Conservation (phyloP, 768 basidiomycete species). For the Leccinum broughii region DNA sequence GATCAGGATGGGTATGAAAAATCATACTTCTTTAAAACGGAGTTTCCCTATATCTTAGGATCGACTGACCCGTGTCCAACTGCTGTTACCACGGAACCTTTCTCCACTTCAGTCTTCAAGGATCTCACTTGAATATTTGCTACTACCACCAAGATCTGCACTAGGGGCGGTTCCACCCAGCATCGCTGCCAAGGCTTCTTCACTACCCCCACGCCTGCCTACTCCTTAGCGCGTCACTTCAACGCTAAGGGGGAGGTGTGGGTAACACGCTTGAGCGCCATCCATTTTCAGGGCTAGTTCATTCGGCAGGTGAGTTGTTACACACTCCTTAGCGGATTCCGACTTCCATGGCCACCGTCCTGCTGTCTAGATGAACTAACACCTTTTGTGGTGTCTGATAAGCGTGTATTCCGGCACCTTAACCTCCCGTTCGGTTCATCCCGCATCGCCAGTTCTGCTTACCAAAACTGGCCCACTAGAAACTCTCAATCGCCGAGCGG, state of each 20-base stretch:
- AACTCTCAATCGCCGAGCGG: slow-evolving; percentile 59
- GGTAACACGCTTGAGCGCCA: slow-evolving; percentile 86
- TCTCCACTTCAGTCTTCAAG: slow-evolving; percentile 88
- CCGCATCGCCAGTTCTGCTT: slow-evolving; percentile 72
- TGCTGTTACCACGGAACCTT: slow-evolving; percentile 86
- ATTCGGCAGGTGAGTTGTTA: slow-evolving; percentile 90
- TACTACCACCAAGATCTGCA: slow-evolving; percentile 89
- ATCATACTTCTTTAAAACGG: slow-evolving; percentile 66
- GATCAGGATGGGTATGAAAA: slow-evolving; percentile 43
- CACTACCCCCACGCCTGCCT: slow-evolving; percentile 79
- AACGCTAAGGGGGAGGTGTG: slow-evolving; percentile 80
- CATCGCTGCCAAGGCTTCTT: slow-evolving; percentile 78
- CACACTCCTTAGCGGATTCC: slow-evolving; percentile 85
- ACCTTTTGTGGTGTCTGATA: slow-evolving; percentile 85
- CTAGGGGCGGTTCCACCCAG: slow-evolving; percentile 76
- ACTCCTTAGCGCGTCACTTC: slow-evolving; percentile 71
- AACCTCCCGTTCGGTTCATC: slow-evolving; percentile 73
- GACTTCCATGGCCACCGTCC: slow-evolving; percentile 87
- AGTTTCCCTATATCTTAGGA: slow-evolving; percentile 78
- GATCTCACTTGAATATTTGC: slow-evolving; percentile 87
- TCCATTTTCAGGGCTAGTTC: slow-evolving; percentile 91
- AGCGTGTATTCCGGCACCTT: slow-evolving; percentile 82
- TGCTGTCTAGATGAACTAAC: slow-evolving; percentile 89
- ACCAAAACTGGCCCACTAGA: slow-evolving; percentile 76
- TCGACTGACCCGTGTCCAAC: slow-evolving; percentile 86